Percentiles rank a stretch among this genome's conserved stretches.
These are phyloP conservation scores for Tolypocladium endophyticum DNA, from an alignment of 2,329 filamentous ascomycete genomes.

Conservation along the genomic window DNA sequence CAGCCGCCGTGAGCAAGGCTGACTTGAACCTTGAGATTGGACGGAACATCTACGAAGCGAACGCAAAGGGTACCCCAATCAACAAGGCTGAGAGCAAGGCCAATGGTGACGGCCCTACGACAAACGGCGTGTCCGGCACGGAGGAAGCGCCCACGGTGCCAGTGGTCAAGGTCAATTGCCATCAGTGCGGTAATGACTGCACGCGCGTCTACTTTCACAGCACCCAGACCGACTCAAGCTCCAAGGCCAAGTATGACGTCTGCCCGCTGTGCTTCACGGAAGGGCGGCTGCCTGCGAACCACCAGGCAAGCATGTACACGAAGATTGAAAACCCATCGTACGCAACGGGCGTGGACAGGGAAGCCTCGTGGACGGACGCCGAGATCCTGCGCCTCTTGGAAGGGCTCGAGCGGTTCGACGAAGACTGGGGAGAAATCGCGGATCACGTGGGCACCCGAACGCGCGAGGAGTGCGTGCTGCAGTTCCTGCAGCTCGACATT, in stretches of 20 bases:
- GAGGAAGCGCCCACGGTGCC: conserved; percentile 57
- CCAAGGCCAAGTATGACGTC: conserved; percentile 70
- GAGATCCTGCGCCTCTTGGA: conserved; percentile 86
- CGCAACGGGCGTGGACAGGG: conserved; percentile 65
- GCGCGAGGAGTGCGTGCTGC: conserved; percentile 89
- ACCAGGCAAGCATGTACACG: conserved; percentile 69
- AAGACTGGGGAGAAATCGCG: conserved; percentile 89
- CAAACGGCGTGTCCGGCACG: conserved; percentile 51
- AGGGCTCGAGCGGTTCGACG: conserved; percentile 83
- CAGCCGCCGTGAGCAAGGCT: conserved; percentile 57
- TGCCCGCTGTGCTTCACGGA: conserved; percentile 88
- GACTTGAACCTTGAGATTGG: conserved; percentile 88
- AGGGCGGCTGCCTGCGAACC: conserved; percentile 69
- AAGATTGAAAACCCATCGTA: conserved; percentile 86
- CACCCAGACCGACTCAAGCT: conserved; percentile 44
- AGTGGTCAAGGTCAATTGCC: conserved; percentile 67
- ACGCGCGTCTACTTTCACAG: conserved; percentile 52
- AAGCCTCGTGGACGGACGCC: conserved; percentile 83
- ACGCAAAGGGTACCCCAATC: conserved; percentile 65
- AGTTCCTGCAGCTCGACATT: conserved; percentile 93
- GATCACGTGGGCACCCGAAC: conserved; percentile 88
- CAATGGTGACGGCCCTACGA: conserved; percentile 60
- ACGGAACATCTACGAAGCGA: conserved; percentile 90
- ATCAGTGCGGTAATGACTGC: conserved; percentile 88
- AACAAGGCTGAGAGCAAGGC: conserved; percentile 60